phyloP scores from a whole-genome alignment of 768 basidiomycete species.

The Tulasnella sp. region DNA sequence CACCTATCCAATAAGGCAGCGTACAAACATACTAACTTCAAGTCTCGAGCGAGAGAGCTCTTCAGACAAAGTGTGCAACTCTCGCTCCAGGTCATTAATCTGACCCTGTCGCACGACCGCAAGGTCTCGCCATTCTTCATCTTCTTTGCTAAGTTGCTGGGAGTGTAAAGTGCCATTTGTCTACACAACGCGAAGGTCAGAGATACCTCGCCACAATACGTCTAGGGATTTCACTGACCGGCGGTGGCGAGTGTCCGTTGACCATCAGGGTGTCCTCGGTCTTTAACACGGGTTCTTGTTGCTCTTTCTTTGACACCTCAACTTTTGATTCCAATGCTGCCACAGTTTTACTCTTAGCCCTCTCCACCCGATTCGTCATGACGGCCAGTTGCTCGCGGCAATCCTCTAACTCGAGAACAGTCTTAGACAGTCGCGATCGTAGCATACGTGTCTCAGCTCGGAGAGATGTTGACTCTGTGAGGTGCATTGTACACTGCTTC shows the following conservation, averaged over 20 bases:
- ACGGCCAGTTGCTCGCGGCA: conserved; percentile 42
- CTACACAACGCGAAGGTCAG: background rate
- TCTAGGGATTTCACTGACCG: background rate
- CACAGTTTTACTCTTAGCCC: conserved; percentile 46
- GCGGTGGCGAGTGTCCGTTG: background rate
- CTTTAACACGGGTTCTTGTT: conserved; percentile 19
- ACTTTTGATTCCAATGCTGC: conserved; percentile 33
- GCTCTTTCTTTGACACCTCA: background rate
- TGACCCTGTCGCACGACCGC: conserved; percentile 29
- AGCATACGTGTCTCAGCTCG: conserved; percentile 48
- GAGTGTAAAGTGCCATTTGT: background rate
- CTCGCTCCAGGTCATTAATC: conserved; percentile 38
- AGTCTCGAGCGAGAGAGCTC: conserved; percentile 37
- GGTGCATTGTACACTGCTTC: conserved; percentile 27
- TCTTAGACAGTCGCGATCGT: conserved; percentile 35
- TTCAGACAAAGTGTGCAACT: conserved; percentile 32
- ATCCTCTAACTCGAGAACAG: conserved; percentile 38
- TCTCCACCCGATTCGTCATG: conserved; percentile 53
- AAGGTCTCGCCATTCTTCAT: conserved; percentile 34
- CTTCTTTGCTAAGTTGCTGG: background rate
- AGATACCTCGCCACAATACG: background rate
- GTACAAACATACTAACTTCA: conserved; percentile 33
- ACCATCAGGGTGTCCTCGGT: conserved; percentile 37
- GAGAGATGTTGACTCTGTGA: conserved; percentile 43
- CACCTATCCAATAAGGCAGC: conserved; percentile 25